Evolutionary conservation across 2,329 filamentous ascomycete genomes (phyloP).

Genomic region (Bipolaris sorokiniana): DNA sequence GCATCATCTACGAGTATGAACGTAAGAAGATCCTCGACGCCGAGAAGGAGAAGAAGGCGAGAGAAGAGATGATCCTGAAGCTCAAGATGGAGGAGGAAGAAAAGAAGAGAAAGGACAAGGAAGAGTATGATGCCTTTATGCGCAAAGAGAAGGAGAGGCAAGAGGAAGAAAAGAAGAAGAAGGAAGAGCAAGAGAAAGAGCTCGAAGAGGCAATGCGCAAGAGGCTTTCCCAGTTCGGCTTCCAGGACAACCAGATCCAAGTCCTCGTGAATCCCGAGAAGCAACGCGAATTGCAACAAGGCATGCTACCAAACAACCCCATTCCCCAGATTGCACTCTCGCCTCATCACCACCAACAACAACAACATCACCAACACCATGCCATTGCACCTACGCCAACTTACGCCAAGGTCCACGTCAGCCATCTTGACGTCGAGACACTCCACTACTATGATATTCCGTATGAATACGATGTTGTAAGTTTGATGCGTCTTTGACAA

Average conservation of each 20-base stretch:
- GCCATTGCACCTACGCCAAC: slow-evolving; percentile 44
- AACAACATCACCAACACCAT: slow-evolving; percentile 8
- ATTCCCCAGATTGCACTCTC: slow-evolving; percentile 25
- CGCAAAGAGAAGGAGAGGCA: slow-evolving; percentile 51
- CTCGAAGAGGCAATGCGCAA: slow-evolving; percentile 56
- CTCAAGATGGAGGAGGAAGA: slow-evolving; percentile 50
- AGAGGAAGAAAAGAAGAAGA: slow-evolving; percentile 50
- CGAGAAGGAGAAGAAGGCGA: slow-evolving; percentile 45
- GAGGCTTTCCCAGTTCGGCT: slow-evolving; percentile 53
- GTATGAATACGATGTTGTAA: slow-evolving; percentile 56
- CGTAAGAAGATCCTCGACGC: slow-evolving; percentile 46
- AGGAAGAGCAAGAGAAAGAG: slow-evolving; percentile 49
- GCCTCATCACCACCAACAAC: slow-evolving; percentile 10
- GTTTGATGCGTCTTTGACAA: slow-evolving; percentile 20
- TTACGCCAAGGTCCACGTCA: slow-evolving; percentile 56
- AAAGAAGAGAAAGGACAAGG: slow-evolving; percentile 51
- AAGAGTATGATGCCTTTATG: slow-evolving; percentile 51
- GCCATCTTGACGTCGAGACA: slow-evolving; percentile 55
- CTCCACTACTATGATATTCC: slow-evolving; percentile 57
- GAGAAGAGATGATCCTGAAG: slow-evolving; percentile 49
- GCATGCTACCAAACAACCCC: slow-evolving; percentile 42
- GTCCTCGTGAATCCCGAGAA: slow-evolving; percentile 57
- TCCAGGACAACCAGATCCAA: slow-evolving; percentile 56
- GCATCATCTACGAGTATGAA: slow-evolving; percentile 47
- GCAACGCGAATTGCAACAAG: slow-evolving; percentile 47